Evolutionary conservation across 176 grass and related monocot species (phyloP), one percentile per base, ranked within the genome.

Genomic region (Alloteropsis semialata): DNA sequence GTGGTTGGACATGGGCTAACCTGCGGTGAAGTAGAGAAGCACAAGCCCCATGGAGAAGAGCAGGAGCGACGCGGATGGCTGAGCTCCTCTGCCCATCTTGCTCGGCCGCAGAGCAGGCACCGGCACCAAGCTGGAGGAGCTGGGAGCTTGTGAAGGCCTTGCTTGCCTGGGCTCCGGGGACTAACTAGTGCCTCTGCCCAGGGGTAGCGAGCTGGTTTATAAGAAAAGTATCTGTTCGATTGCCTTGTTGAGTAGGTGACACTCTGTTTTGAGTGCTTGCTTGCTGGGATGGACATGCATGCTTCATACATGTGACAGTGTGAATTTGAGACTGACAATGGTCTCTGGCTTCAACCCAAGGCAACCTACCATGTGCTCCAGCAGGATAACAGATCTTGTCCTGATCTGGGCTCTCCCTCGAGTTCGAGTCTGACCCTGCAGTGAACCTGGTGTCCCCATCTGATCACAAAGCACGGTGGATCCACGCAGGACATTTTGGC

Each of bases 11-110:
- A 2, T 32, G 24, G 27, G 24, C 41, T 75, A 18, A 95, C 90
- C 93, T 59, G 90, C 78, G 87, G 49, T 62, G 56, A 92, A 74
- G 90, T 45, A 92, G 79, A 95, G 68, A 43, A 95, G 82, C 14
- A 95, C 58, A n/a, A 95, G 63, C 65, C 76, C 80, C 55, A 90
- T 15, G 8, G 84, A 81, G 84, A 94, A 19, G 82, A 77, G 65
- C 58, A 88, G 74, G 42, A 83, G 59, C 41, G 84, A 60, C 25
- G 66, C 41, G 17, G 88, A 86, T 27, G 88, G 73, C 79, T 24
- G 74, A 68, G 19, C 58, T 28, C 46, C 38, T 25, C 74, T 74
- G 1, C n/a, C 74, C 88, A 90, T 90, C 68, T 50, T 71, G 38
- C 30, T 30, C 78, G 24, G 27, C 49, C 24, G 28, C 55, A 56